Percentiles rank a stretch among this genome's conserved stretches.
phyloP scores from a whole-genome alignment of 192 early-diverging fungal species.

The Coemansia sp. region DNA sequence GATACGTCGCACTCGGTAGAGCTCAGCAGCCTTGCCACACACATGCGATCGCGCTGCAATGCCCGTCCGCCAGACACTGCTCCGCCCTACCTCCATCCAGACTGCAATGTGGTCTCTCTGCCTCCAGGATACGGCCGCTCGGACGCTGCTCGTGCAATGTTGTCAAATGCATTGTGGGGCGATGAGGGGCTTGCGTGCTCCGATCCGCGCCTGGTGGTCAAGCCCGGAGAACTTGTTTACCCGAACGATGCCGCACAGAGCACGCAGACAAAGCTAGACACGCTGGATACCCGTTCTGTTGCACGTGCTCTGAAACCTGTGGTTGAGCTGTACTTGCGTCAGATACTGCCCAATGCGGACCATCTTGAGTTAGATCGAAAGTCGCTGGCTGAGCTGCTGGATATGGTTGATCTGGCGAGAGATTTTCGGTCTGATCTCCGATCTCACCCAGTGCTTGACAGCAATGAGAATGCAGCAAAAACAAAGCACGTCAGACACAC shows the following conservation, averaged over 20 bases:
- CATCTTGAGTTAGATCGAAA: neutral
- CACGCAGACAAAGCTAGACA: neutral
- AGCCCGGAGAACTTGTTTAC: conserved; percentile 28
- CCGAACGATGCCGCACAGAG: neutral
- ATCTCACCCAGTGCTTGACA: conserved; percentile 13
- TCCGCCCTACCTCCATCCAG: conserved; percentile 36
- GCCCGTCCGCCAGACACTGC: conserved; percentile 53
- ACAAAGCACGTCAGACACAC: conserved; percentile 54
- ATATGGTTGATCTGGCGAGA: conserved; percentile 11
- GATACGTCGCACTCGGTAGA: conserved; percentile 68
- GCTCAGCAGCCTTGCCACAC: conserved; percentile 56
- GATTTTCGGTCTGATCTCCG: conserved; percentile 20
- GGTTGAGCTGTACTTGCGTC: neutral
- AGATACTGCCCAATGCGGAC: neutral
- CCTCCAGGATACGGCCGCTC: conserved; percentile 15
- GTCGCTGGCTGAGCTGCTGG: conserved; percentile 17
- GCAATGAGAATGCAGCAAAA: neutral
- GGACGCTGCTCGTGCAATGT: conserved; percentile 1
- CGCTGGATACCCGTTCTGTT: neutral
- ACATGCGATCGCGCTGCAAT: conserved; percentile 66
- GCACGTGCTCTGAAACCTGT: neutral
- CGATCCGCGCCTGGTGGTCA: conserved; percentile 29
- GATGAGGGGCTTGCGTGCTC: conserved; percentile 26
- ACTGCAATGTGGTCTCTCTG: conserved; percentile 42
- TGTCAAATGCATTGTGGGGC: conserved; percentile 18